These are phyloP conservation scores for Chenopodium berlandieri DNA, from an alignment of 148 eudicot genomes.

Conservation along the genomic window DNA sequence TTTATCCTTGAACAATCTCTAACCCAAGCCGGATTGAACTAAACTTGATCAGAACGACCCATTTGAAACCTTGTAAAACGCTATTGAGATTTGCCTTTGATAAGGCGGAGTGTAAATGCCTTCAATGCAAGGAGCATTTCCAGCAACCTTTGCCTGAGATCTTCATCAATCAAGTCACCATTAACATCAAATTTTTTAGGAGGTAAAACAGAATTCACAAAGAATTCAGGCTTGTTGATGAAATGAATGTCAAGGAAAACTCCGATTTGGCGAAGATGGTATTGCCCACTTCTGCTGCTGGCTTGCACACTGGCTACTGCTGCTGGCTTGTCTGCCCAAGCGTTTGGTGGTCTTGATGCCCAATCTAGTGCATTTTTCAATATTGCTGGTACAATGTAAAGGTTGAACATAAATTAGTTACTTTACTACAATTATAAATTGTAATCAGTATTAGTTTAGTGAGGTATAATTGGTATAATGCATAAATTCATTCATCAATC, in stretches of 20 bases:
- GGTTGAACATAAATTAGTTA: background rate
- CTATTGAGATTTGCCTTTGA: conserved; percentile 3
- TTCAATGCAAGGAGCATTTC: conserved; percentile 50
- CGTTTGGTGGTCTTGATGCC: conserved; percentile 86
- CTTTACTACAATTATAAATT: too few species aligned
- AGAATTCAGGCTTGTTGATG: conserved; percentile 89
- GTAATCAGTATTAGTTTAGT: too few species aligned
- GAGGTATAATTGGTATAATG: too few species aligned
- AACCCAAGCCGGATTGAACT: too few species aligned
- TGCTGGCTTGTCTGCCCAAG: conserved; percentile 74
- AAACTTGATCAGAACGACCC: too few species aligned
- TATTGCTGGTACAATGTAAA: conserved; percentile 33
- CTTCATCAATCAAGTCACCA: conserved; percentile 69
- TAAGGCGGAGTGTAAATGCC: conserved; percentile 55
- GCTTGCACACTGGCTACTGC: conserved; percentile 70
- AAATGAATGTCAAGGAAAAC: conserved; percentile 78
- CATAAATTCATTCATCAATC: too few species aligned
- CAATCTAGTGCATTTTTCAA: conserved; percentile 84
- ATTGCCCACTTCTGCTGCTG: conserved; percentile 58
- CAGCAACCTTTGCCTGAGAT: conserved; percentile 43
- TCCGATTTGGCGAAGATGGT: conserved; percentile 82
- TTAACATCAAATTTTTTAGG: conserved; percentile 63
- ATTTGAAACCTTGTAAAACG: background rate
- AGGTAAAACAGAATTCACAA: conserved; percentile 41
- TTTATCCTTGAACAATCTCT: too few species aligned